Evolutionary conservation across 257 asterid genomes (phyloP).

Genomic region (Nicotiana obtusifolia): DNA sequence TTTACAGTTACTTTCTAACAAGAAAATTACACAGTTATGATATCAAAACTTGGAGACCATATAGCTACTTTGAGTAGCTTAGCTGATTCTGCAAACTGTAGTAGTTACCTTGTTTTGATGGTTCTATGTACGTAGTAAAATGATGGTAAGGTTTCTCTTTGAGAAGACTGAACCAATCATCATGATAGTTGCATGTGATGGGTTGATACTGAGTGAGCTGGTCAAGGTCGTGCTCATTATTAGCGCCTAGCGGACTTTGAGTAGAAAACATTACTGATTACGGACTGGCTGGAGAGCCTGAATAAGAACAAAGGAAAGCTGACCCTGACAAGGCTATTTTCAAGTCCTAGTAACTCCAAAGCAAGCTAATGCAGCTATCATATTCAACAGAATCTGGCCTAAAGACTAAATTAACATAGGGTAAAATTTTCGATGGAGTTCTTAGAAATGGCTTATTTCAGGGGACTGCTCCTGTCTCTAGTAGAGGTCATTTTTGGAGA

Average conservation of each 20-base stretch:
- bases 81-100: background rate
- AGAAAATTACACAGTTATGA: background rate
- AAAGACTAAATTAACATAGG: background rate
- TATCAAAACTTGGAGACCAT: background rate
- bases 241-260: background rate
- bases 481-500: background rate
- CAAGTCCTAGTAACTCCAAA: background rate
- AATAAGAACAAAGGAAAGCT: background rate
- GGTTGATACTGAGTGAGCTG: background rate
- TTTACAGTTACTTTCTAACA: background rate
- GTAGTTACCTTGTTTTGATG: background rate
- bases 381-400: background rate
- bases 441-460: conserved; percentile 5
- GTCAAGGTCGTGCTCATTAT: background rate
- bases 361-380: background rate
- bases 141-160: background rate
- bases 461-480: background rate
- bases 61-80: background rate
- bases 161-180: background rate
- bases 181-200: conserved; percentile 2
- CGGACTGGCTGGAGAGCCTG: background rate
- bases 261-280: background rate
- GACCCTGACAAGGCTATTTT: background rate
- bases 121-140: background rate
- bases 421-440: background rate